Evolutionary conservation across 768 basidiomycete genomes (phyloP).

Genomic region (Obba rivulosa): DNA sequence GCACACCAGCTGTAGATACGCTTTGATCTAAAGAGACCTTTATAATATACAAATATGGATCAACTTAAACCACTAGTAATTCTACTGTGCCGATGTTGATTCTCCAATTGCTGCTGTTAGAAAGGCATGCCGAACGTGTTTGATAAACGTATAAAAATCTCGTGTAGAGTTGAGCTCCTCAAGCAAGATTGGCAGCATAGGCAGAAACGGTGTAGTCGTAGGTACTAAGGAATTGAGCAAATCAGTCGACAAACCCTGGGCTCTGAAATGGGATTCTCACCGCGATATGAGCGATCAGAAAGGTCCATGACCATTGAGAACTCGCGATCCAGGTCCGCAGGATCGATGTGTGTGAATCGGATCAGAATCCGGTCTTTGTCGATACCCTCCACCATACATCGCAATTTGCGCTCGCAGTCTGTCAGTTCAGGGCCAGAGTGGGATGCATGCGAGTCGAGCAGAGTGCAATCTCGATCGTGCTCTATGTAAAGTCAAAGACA

Average conservation of each 20-base stretch:
- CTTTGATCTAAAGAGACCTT: too few species aligned
- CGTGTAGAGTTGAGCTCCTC: conserved; percentile 65
- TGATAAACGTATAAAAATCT: conserved; percentile 70
- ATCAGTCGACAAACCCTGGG: not conserved
- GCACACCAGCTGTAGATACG: too few species aligned
- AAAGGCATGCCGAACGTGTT: conserved; percentile 55
- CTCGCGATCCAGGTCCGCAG: conserved; percentile 50
- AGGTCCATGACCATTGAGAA: conserved; percentile 77
- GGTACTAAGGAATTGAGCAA: conserved; percentile 46
- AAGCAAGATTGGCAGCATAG: conserved; percentile 61
- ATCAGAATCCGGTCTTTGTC: conserved; percentile 67
- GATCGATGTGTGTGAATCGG: conserved; percentile 65
- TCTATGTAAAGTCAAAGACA: conserved; percentile 35
- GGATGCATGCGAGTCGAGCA: conserved; percentile 48
- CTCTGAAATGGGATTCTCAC: conserved; percentile 32
- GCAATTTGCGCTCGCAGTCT: conserved; percentile 50
- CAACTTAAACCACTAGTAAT: too few species aligned
- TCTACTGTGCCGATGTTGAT: too few species aligned
- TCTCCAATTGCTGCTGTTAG: too few species aligned
- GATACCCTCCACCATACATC: conserved; percentile 74
- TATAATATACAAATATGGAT: too few species aligned
- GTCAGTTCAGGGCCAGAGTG: conserved; percentile 49
- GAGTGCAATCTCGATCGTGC: conserved; percentile 58
- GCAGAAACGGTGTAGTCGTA: conserved; percentile 70
- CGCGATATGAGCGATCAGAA: conserved; percentile 55